Evolutionary conservation across 495 filamentous ascomycete genomes (phyloP).

Genomic region (Pyrenula massariospora): DNA sequence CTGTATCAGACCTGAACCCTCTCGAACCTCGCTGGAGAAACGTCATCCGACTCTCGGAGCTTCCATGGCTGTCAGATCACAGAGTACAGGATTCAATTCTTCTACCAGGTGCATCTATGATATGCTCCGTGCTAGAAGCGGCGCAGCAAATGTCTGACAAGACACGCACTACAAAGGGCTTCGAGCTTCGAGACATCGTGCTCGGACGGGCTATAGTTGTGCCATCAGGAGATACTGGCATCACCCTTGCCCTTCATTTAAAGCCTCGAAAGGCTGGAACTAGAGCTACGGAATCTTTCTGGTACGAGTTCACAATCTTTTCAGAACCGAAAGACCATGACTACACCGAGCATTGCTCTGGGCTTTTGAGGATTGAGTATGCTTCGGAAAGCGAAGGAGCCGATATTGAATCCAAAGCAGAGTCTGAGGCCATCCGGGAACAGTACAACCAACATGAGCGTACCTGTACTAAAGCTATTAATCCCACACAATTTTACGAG

Average conservation of each 20-base stretch:
- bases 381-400: background rate
- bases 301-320: background rate
- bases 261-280: constrained; percentile 6
- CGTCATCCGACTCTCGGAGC: constrained; percentile 22
- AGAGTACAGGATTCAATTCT: constrained; percentile 21
- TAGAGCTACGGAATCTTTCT: constrained; percentile 13
- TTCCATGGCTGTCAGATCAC: constrained; percentile 32
- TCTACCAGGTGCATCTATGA: constrained; percentile 28
- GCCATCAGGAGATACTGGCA: constrained; percentile 15
- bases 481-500: background rate
- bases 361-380: background rate
- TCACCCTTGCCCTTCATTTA: constrained; percentile 7
- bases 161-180: constrained; percentile 3
- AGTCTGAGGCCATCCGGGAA: background rate
- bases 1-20: constrained; percentile 15
- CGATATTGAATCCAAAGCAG: background rate
- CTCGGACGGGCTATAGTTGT: constrained; percentile 21
- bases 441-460: background rate
- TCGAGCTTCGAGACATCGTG: constrained; percentile 16
- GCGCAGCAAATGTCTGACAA: constrained; percentile 12
- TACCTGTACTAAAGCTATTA: background rate
- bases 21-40: constrained; percentile 27
- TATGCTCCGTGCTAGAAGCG: constrained; percentile 29
- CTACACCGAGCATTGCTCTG: background rate
- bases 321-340: background rate